Evolutionary conservation across 352 stramenopile genomes (phyloP).

Genomic region (Blastocystis hominis): DNA sequence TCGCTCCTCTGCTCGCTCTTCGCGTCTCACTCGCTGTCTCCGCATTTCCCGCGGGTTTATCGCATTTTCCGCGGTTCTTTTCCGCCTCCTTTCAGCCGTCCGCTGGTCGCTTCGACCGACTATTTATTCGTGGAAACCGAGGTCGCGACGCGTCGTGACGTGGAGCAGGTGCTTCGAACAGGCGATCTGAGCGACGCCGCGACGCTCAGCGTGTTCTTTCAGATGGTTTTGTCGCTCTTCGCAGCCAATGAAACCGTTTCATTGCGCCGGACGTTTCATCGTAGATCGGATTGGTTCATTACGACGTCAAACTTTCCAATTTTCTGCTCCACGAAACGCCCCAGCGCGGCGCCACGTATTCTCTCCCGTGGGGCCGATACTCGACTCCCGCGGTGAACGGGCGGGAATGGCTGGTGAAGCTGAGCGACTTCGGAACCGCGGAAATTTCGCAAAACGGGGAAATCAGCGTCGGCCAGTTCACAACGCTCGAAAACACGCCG

Average conservation of each 20-base stretch:
- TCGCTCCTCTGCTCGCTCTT: background rate
- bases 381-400: background rate
- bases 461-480: conserved; percentile 39
- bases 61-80: background rate
- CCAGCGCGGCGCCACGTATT: background rate
- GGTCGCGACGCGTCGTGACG: background rate
- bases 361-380: background rate
- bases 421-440: conserved; percentile 18
- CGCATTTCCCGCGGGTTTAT: background rate
- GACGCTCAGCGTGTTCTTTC: background rate
- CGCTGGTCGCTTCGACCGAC: background rate
- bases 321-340: background rate
- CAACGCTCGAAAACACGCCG: conserved; percentile 18
- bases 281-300: background rate
- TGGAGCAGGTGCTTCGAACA: background rate
- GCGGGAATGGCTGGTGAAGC: background rate
- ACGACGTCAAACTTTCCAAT: conserved; percentile 40
- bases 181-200: background rate
- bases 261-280: background rate
- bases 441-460: background rate
- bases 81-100: background rate
- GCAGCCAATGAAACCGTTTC: background rate
- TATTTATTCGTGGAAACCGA: background rate
- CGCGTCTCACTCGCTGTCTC: background rate
- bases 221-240: conserved; percentile 1